Evolutionary conservation across 2,329 filamentous ascomycete species (phyloP).

Genomic region (Penicillium sp.): DNA sequence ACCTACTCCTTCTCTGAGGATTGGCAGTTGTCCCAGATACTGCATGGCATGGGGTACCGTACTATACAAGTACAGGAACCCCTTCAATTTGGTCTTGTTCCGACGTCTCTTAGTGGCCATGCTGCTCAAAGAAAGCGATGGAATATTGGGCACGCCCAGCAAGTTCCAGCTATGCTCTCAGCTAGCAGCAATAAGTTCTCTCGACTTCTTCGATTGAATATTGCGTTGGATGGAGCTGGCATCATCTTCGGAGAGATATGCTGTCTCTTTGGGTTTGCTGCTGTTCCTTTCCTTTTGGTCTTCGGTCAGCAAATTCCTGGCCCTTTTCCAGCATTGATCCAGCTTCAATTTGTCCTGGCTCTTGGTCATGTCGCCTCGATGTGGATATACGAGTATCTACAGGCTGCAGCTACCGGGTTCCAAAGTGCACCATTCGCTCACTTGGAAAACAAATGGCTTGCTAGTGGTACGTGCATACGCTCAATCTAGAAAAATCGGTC

Average conservation of each 20-base stretch:
- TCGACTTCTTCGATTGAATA: conserved; percentile 16
- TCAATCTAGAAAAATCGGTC: background rate
- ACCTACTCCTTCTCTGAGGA: conserved; percentile 37
- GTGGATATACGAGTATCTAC: conserved; percentile 23
- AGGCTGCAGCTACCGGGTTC: conserved; percentile 22
- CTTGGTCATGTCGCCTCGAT: conserved; percentile 9
- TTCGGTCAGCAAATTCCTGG: conserved; percentile 16
- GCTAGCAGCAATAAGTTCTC: conserved; percentile 8
- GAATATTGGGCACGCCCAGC: conserved; percentile 36
- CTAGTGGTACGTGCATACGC: conserved; percentile 20
- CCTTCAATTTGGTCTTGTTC: conserved; percentile 36
- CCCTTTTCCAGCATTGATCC: conserved; percentile 3
- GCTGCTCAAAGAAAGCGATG: conserved; percentile 37
- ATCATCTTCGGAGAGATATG: conserved; percentile 21
- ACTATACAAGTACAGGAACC: conserved; percentile 32
- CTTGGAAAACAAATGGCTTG: conserved; percentile 29
- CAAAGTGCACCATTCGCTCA: conserved; percentile 24
- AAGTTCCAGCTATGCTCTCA: conserved; percentile 17
- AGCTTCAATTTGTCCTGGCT: conserved; percentile 15
- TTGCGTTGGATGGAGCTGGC: conserved; percentile 20
- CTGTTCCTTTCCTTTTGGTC: conserved; percentile 21
- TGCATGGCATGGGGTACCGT: conserved; percentile 29
- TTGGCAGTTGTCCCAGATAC: conserved; percentile 32
- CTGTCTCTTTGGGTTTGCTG: conserved; percentile 16
- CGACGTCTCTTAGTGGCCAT: conserved; percentile 35